Conservation (phyloP, 495 filamentous ascomycete genomes). For the Penicillium canariense region DNA sequence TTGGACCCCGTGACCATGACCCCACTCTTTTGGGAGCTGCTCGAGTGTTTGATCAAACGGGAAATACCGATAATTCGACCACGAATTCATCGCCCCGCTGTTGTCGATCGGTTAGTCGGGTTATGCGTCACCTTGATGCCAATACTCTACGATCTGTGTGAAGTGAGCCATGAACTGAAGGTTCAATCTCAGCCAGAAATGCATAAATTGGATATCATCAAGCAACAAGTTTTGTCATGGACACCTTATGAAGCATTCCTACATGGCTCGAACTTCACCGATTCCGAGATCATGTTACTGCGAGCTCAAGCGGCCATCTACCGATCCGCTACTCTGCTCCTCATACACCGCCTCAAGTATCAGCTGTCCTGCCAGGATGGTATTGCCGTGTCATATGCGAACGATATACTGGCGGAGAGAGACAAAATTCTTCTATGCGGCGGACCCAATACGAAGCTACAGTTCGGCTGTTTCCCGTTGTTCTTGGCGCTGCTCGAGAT, state of each 20-base stretch:
- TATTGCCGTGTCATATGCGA: constrained; percentile 1
- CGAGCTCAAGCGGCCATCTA: neutral
- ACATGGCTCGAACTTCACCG: neutral
- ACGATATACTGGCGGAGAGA: constrained; percentile 2
- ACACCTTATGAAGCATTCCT: neutral
- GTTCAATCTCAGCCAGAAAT: neutral
- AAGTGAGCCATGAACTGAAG: constrained; percentile 4
- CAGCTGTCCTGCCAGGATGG: neutral
- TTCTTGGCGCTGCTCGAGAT: constrained; percentile 2
- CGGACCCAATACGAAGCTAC: neutral
- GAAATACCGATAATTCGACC: constrained; percentile 2
- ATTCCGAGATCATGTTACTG: neutral
- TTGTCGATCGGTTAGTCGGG: neutral
- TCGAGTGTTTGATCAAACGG: constrained; percentile 2
- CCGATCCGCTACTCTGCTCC: neutral
- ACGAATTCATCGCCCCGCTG: neutral
- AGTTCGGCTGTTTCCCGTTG: constrained; percentile 2
- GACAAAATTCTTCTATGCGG: constrained; percentile 1
- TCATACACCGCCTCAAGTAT: constrained; percentile 2
- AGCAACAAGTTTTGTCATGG: neutral
- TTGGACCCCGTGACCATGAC: neutral
- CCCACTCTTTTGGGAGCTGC: constrained; percentile 1
- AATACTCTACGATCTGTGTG: constrained; percentile 2
- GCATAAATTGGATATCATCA: neutral
- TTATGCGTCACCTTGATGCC: constrained; percentile 3